Evolutionary conservation across 2,329 filamentous ascomycete genomes (phyloP).

Genomic region (Podosphaera xanthii): DNA sequence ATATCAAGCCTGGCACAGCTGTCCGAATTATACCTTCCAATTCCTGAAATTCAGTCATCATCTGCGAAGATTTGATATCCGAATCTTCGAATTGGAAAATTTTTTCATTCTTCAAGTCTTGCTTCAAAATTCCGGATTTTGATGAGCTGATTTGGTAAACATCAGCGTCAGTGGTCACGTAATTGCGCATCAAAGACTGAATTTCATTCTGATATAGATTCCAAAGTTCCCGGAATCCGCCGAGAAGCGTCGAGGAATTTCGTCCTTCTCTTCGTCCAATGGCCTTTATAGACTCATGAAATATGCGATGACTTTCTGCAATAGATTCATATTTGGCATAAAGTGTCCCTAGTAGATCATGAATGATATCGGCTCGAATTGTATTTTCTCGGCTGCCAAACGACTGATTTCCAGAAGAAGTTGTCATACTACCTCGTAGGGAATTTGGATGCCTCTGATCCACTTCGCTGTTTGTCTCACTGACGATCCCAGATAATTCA

Average conservation of each 20-base stretch:
- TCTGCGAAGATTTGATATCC: constrained; percentile 55
- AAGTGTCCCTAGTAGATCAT: constrained; percentile 75
- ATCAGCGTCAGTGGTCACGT: constrained; percentile 78
- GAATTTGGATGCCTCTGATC: constrained; percentile 81
- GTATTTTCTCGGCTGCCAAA: constrained; percentile 50
- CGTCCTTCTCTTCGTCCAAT: constrained; percentile 61
- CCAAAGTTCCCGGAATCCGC: constrained; percentile 92
- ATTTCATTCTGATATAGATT: constrained; percentile 97
- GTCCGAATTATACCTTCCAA: constrained; percentile 74
- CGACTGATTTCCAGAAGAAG: constrained; percentile 33
- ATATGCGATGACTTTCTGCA: constrained; percentile 77
- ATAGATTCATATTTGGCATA: constrained; percentile 97
- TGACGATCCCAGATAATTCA: constrained; percentile 80
- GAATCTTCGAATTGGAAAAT: constrained; percentile 76
- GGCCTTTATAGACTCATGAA: constrained; percentile 77
- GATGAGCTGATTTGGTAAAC: constrained; percentile 51
- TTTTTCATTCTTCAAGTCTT: constrained; percentile 19
- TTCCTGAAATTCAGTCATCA: constrained; percentile 69
- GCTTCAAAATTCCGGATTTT: constrained; percentile 16
- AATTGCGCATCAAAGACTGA: constrained; percentile 78
- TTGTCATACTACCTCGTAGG: constrained; percentile 28
- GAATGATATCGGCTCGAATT: constrained; percentile 63
- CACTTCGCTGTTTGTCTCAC: constrained; percentile 84
- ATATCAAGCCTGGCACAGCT: constrained; percentile 80
- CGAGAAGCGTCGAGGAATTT: constrained; percentile 42